Conservation (phyloP, 352 stramenopile genomes). For the Globisporangium alternatum region DNA sequence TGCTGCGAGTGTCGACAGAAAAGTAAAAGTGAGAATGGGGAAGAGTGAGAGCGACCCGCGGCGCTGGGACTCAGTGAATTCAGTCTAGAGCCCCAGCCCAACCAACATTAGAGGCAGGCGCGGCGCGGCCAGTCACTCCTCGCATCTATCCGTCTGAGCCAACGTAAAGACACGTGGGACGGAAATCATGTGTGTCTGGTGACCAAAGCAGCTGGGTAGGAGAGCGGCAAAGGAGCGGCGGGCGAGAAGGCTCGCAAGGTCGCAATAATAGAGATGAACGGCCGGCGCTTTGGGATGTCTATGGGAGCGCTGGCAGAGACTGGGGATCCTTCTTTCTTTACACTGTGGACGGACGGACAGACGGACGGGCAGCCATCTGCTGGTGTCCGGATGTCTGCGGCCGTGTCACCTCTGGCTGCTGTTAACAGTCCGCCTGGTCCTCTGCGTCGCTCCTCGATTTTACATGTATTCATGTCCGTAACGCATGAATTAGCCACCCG, state of each 20-base stretch:
- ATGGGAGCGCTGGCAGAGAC: not conserved
- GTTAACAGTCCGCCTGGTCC: not conserved
- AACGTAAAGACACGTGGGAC: not conserved
- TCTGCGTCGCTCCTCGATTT: not conserved
- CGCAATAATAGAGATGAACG: no score
- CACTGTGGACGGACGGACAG: not conserved
- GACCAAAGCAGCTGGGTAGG: not conserved
- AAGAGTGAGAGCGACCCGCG: not conserved
- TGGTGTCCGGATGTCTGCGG: slow-evolving; percentile 3
- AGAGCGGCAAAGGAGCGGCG: not conserved
- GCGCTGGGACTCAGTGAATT: not conserved
- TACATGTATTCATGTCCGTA: slow-evolving; percentile 1
- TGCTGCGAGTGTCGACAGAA: slow-evolving; percentile 15
- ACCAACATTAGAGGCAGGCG: not conserved
- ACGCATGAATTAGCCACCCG: not conserved
- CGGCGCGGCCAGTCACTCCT: not conserved
- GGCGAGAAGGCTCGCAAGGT: not conserved
- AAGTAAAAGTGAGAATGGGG: not conserved
- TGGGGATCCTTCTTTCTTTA: not conserved
- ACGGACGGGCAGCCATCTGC: not conserved
- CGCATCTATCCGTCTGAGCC: not conserved
- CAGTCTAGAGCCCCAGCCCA: not conserved
- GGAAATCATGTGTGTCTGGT: not conserved
- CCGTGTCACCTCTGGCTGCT: not conserved
- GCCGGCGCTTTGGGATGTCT: not conserved